Evolutionary conservation across 2,329 filamentous ascomycete genomes (phyloP), one percentile per base, ranked within the genome.

Genomic region (Cladobotryum mycophilum): DNA sequence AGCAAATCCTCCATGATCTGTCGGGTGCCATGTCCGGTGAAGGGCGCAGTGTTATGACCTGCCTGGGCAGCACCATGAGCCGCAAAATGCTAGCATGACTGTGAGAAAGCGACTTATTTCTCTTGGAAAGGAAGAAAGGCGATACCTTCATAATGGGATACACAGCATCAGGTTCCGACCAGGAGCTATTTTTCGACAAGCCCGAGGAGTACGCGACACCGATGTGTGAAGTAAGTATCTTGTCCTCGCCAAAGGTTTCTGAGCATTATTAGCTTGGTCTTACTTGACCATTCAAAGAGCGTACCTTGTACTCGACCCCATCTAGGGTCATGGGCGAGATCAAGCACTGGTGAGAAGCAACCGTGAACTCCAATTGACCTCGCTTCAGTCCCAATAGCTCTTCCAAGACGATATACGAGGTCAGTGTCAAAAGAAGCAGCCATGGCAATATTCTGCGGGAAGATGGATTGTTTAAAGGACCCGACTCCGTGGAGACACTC

Each of bases 241-340:
- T 52, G 14, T 52, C 50, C 40, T 52, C 50, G 15, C 50, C 50
- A 49, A 52, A 52, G 1, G 20, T 37, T 13, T 52, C 50, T 52
- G 34, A 0, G 33, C 1, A 2, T 18, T 12, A 34, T 52, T 1
- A 52, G 34, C 14, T 14, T 1, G 8, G 20, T 12, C 5, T 12
- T 15, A 15, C 18, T 12, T 9, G 3, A 7, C 13, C 4, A 17
- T 13, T 5, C 5, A 2, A 17, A 11, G 34, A 4, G 38, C 40
- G 9, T 18, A 42, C 49, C 49, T 42, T 52, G 50, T 11, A 49
- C 34, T 22, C 50, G 41, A 1, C 50, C 50, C 50, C 50, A 52
- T 12, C 50, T 37, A 14, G 50, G 50, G 9, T 52, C 50, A n/a
- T 52, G 50, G 1, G 41, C 47, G 15, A 52, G 50, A 46, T 52